Conservation (phyloP, 768 basidiomycete genomes). For the Clathrus columnatus region DNA sequence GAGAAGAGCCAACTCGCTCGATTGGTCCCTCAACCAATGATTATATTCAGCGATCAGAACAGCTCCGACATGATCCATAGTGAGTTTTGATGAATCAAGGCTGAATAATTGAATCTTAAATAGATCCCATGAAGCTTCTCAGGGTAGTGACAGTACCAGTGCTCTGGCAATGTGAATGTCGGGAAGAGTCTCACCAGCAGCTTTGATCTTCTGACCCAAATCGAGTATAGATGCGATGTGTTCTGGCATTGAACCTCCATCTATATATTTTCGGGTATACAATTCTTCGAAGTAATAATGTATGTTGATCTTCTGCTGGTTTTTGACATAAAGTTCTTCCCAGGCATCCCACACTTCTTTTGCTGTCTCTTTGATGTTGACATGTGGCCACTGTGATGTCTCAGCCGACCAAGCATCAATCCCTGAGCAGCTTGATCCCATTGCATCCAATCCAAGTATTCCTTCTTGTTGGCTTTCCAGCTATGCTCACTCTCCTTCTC, state of each 20-base stretch:
- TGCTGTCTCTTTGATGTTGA: not conserved
- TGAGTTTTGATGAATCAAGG: not conserved
- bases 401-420: slow-evolving; percentile 9
- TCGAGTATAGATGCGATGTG: slow-evolving; percentile 12
- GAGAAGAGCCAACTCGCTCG: not conserved
- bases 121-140: slow-evolving; percentile 5
- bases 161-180: not conserved
- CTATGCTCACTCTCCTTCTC: too few relatives aligned
- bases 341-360: slow-evolving; percentile 7
- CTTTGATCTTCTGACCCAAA: slow-evolving; percentile 10
- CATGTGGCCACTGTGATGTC: slow-evolving; percentile 9
- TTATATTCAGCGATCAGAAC: slow-evolving; percentile 8
- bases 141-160: slow-evolving; percentile 8
- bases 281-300: slow-evolving; percentile 13
- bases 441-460: slow-evolving; percentile 8
- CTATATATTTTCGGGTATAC: slow-evolving; percentile 11
- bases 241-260: slow-evolving; percentile 1
- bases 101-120: not conserved
- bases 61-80: slow-evolving; percentile 5
- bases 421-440: slow-evolving; percentile 10
- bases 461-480: slow-evolving; percentile 4
- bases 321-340: slow-evolving; percentile 5
- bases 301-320: slow-evolving; percentile 13
- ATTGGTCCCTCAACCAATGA: not conserved
- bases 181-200: slow-evolving; percentile 1